Evolutionary conservation across 768 basidiomycete species (phyloP), one percentile per base, ranked within the genome.

Genomic region (Boletus eberwhitei): DNA sequence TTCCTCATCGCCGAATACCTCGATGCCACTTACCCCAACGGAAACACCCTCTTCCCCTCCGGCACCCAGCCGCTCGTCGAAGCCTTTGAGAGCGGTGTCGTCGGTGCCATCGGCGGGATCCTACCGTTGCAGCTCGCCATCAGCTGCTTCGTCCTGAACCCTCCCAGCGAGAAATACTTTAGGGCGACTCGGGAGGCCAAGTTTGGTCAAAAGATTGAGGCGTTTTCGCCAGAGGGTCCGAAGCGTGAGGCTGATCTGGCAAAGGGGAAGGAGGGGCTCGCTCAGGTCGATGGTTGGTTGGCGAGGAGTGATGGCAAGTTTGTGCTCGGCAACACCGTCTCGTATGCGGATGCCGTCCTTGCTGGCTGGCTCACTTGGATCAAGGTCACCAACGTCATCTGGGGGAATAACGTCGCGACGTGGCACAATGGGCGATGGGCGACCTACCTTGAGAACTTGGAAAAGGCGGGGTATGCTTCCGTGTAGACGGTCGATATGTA

Each of bases 1-100:
- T 67, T 72, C 51, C 61, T 62, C 17, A 80, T 80, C 47, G 77
- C 77, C 0, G 66, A 70, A 53, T 81, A 81, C 53, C 77, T 79
- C 36, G 79, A 81, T 32, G 66, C 59, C 16, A 64, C 65, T 0
- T 80, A 78, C 57, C 76, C 78, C 5, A 26, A 36, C 11, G 71
- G 72, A 2, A 71, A 70, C 8, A 55, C 52, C 12, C 63, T 82
- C 42, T 73, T 84, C 62, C 79, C 79, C 0, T 21, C 49, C 4
- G 75, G 74, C 17, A 73, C 71, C 0, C 62, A 65, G 26, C 74
- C 73, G 1, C 63, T 82, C 11, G 70, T 80, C 46, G 65, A 65
- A 1, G 75, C 75, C 1, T 78, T 79, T 59, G 69, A 71, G 50
- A 22, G 35, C 6, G 53, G 55, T 16, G 2, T 71, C 34, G 6